Base-by-base conservation (phyloP, 2,329 filamentous ascomycete species). In the Fusarium tupiense region DNA sequence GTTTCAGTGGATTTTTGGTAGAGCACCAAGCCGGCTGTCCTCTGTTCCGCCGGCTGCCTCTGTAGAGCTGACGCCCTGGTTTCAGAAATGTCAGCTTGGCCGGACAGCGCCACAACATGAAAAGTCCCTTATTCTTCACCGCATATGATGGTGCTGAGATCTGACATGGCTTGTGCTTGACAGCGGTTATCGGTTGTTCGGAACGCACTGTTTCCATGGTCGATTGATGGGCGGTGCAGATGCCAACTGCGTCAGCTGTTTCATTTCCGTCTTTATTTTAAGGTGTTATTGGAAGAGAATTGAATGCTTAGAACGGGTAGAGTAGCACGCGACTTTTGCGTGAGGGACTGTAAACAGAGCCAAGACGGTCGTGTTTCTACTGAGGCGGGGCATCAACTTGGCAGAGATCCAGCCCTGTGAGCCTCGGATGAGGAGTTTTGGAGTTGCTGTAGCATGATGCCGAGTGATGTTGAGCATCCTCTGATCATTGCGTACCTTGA, bases 1-100 rank as follows among this genome's bases (percentile, higher is more conserved):
- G 63, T 49, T 37, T 61, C 58, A 60, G 46, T 46, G 53, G 44
- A 7, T 14, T 44, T 43, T 53, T 71, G 52, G 53, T 50, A 59
- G 35, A 46, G 41, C 17, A 72, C 60, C 57, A 61, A 71, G 67
- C 68, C 71, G 71, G 71, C 54, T 74, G 47, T 9, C 22, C 9
- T 20, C 35, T 46, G 20, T 71, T 67, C 71, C 71, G 71, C 52
- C 57, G 59, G 38, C 47, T 14, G 26, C 20, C 22, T 58, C 37
- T 26, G 29, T 26, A 26, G 16, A 19, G 37, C 33, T 20, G 31
- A 43, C 63, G 46, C 53, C 41, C 22, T 19, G 31, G 71, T 73
- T 73, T 73, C 71, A 71, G 62, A 38, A 31, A 26, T 17, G 35
- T n/a, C 33, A 37, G 38, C 44, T 17, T 33, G 24, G 37, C 41